Evolutionary conservation across 2,329 filamentous ascomycete species (phyloP), one percentile per base, ranked within the genome.

Genomic region (Zymoseptoria ardabiliae): DNA sequence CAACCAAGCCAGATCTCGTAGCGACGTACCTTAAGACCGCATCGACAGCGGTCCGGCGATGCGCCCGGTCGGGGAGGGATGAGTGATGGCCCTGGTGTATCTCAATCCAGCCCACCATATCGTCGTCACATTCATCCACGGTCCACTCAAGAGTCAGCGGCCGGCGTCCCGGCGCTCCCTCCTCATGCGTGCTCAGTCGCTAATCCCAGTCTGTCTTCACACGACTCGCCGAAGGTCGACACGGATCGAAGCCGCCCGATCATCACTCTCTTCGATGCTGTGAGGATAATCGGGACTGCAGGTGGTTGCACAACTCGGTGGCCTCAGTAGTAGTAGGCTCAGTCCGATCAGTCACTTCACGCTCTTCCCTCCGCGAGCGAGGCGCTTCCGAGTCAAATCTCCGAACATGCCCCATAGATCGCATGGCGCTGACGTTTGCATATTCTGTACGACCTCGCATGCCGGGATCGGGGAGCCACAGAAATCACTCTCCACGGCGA

Each of bases 391-490:
- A 17, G 13, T 45, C 35, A 17, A 45, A 45, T 45, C 35, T 45
- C 35, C 35, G 35, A 45, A 41, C 13, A n/a, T 45, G 35, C 13
- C 35, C 35, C 58, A 61, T 54, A 60, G 61, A 63, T 62, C 55
- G 61, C 61, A 58, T 62, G 61, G 61, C 61, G 61, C 53, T 58
- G 61, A 60, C 56, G 51, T 55, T 53, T 58, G 30, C 45, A 35
- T 54, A 13, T 58, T 56, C 58, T 60, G 53, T 45, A 45, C 35
- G 35, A 45, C 35, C 35, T 45, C 35, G 35, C 35, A 10, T 41
- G 35, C 35, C 35, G 25, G 25, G 25, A 9, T 28, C 25, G 25
- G 25, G 25, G 25, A 41, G 35, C 17, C 35, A 41, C 28, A 35
- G 28, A 35, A 23, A 2, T 35, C 28, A 35, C 30, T 17, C 2